A percentile compares a stretch with the other conserved stretches of the same genome.
Conservation (phyloP, 495 filamentous ascomycete species). For the Glarea lozoyensis region DNA sequence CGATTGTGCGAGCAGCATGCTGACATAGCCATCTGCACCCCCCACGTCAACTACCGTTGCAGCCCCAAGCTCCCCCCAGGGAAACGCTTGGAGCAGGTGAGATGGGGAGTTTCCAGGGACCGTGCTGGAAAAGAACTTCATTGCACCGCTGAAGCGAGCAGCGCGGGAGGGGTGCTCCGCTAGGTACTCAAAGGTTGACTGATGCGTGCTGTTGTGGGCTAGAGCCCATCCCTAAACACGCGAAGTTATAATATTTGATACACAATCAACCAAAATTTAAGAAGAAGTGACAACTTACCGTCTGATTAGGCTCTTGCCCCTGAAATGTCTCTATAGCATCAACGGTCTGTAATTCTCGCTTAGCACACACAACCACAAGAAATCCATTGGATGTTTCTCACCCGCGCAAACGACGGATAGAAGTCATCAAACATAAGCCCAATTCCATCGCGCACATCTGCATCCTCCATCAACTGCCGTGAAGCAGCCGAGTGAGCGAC, state of each 20-base stretch:
- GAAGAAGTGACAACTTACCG: slow-evolving; percentile 2
- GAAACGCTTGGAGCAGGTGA: slow-evolving; percentile 1
- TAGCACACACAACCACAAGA: too few species aligned
- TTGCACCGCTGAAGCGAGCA: neutral
- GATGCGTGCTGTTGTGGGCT: slow-evolving; percentile 8
- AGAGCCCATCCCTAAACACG: slow-evolving; percentile 13
- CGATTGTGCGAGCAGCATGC: neutral
- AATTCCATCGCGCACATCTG: neutral
- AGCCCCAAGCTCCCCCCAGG: neutral
- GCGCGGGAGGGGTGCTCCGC: slow-evolving; percentile 12
- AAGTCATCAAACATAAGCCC: slow-evolving; percentile 3
- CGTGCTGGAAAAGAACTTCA: neutral
- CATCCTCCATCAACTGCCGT: neutral
- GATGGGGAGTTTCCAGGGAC: too few species aligned
- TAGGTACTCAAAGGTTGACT: slow-evolving; percentile 14
- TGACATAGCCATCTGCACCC: slow-evolving; percentile 1
- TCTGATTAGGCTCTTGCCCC: slow-evolving; percentile 3
- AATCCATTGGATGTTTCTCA: too few species aligned
- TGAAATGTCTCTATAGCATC: slow-evolving; percentile 2
- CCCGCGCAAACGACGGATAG: slow-evolving; percentile 1
- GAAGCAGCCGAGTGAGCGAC: slow-evolving; percentile 20
- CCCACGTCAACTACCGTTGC: slow-evolving; percentile 1
- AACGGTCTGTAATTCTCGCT: neutral
- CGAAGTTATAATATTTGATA: slow-evolving; percentile 1
- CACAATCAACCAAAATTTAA: neutral